Evolutionary conservation across 441 rosid species (phyloP), one percentile per base, ranked within the genome.

Genomic region (Mallotus repandus): DNA sequence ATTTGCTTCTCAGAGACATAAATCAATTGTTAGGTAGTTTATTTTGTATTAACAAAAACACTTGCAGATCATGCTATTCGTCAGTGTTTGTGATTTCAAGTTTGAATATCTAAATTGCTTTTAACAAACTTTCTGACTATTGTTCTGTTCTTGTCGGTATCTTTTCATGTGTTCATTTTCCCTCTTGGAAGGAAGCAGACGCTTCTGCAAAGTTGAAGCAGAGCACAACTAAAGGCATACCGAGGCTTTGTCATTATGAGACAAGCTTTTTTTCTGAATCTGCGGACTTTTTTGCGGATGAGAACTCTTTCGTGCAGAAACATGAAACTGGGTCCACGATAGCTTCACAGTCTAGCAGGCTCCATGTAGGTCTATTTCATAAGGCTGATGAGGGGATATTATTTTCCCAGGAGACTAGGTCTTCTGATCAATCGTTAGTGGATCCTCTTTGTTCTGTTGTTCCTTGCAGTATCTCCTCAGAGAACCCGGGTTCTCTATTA

Each of bases 371-470:
- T 69, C 72, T 76, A 68, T 59, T 63, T 16, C 78, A 77, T 35
- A 75, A 77, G 71, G 77, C 74, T 62, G 77, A 80, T 38, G 81
- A 74, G 52, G 81, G 76, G 50, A 49, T 69, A 55, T 72, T 72
- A n/a, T 68, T 68, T 71, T 84, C 85, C 71, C 84, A 85, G 76
- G 90, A 85, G 71, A 80, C 78, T 71, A 76, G 68, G 69, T 87
- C 84, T 57, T 84, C 82, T 53, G 69, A 79, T 81, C 73, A 68
- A 29, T 79, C 88, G 5, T 76, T 62, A 56, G 76, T 76, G 53
- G 96, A 89, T 79, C 90, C 91, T 78, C 96, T 90, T 78, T 88
- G 93, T 81, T 89, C 93, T 25, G 50, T 89, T 79, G 93, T 90
- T 71, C 91, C 91, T 61, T 90, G 96, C 81, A 87, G 91, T 70